Base-by-base conservation (phyloP, 2,329 filamentous ascomycete genomes). In the Colletotrichum australisinense region DNA sequence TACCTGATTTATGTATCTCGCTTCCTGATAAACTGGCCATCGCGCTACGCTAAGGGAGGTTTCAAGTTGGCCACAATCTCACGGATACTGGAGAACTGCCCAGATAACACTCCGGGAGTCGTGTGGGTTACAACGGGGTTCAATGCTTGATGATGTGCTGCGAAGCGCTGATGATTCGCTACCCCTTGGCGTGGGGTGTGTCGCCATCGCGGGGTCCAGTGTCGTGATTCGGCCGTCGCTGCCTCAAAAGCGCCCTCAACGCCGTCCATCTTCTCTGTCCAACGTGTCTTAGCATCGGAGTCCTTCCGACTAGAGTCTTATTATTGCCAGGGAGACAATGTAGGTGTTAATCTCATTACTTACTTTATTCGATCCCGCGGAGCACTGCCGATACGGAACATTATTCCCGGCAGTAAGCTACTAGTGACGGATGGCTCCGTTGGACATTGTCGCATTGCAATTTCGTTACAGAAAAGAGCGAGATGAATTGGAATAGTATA, bases 201-300 rank as follows among this genome's bases (percentile, higher is more conserved):
- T 73, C 71, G 71, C 71, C 71, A 73, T 73, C 71, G 71, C 71
- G 67, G 71, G 71, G 71, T 58, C 49, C 60, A 38, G 67, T 73
- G 71, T 73, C 71, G 71, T 70, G 67, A 73, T 73, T 56, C 67
- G 67, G 63, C 62, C 46, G 32, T 16, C 55, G 49, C 67, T 58
- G 56, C 63, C 67, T 73, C 46, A 63, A 14, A 30, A 57, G 32
- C 11, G 19, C n/a, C 19, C 14, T 16, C 46, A n/a, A 24, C 16
- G 8, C 62, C 49, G n/a, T 28, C n/a, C 12, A 16, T 11, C 12
- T 55, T 12, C n/a, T 14, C 62, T 8, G 46, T 22, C 30, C 26
- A 19, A 55, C 3, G 14, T 2, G 46, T 49, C 22, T n/a, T 24
- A 4, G 12, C 12, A 22, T 9, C 26, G n/a, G 12, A 49, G 7